Conservation (phyloP, 306 rosid genomes). For the Vigna reflexopilosa region DNA sequence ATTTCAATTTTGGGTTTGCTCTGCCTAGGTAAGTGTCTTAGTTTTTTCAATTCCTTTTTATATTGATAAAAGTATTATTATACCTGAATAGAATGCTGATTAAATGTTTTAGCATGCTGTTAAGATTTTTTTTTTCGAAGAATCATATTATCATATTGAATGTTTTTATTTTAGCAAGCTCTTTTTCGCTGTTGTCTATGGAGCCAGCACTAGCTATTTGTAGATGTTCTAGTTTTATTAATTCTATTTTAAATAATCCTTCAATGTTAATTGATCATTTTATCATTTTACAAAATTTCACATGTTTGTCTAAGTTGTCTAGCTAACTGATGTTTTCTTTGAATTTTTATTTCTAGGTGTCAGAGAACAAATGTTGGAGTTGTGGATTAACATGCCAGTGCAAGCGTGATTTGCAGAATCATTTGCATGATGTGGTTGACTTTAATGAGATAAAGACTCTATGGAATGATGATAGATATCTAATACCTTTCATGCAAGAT, state of each 20-base stretch:
- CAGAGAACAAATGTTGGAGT: constrained; percentile 79
- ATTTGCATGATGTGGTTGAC: constrained; percentile 64
- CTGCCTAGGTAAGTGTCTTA: too few relatives aligned
- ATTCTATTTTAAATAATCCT: background rate
- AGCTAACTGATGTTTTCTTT: background rate
- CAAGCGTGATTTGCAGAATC: constrained; percentile 64
- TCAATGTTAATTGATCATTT: background rate
- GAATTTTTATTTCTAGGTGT: constrained; percentile 58
- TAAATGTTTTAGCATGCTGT: background rate
- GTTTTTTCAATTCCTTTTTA: background rate
- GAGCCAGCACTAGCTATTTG: background rate
- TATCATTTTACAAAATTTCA: background rate
- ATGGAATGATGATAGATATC: constrained; percentile 73
- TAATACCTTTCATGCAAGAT: constrained; percentile 76
- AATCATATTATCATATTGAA: too few relatives aligned
- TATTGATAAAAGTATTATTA: background rate
- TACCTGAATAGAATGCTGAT: too few relatives aligned
- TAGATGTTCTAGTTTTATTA: background rate
- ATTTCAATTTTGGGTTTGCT: background rate
- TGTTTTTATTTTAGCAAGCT: background rate
- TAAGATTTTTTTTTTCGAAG: too few relatives aligned
- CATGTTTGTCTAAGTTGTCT: background rate
- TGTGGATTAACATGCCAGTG: constrained; percentile 67
- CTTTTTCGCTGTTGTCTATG: background rate
- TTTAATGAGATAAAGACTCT: constrained; percentile 53